Percentiles rank a stretch among this genome's conserved stretches.
Evolutionary conservation across 345 rosid genomes (phyloP).

Genomic region (Camelina sativa): DNA sequence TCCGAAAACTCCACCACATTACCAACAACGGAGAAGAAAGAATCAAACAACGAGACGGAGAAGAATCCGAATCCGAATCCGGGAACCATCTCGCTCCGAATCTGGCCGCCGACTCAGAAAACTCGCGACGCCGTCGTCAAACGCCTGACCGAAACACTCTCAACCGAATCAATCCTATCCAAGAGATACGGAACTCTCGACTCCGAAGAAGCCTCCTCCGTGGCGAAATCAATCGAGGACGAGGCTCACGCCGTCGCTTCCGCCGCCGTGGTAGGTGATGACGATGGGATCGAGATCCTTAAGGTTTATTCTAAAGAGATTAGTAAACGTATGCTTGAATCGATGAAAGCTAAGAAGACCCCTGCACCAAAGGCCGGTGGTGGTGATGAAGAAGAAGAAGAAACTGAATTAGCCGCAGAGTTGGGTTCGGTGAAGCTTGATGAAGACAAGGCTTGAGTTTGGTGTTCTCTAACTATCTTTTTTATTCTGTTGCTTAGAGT

Average conservation of each 20-base stretch:
- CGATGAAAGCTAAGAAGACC: conserved; percentile 49
- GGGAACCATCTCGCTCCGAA: conserved; percentile 50
- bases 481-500: not conserved
- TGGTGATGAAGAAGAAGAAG: not conserved
- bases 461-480: not conserved
- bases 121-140: conserved; percentile 74
- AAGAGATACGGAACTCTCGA: conserved; percentile 73
- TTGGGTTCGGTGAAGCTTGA: conserved; percentile 1
- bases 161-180: conserved; percentile 68
- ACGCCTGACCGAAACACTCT: conserved; percentile 71
- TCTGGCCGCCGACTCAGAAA: conserved; percentile 85
- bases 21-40: not conserved
- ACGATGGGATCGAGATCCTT: conserved; percentile 77
- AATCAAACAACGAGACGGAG: conserved; percentile 10
- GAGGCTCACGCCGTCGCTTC: conserved; percentile 65
- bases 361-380: not conserved
- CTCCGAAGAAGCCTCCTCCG: conserved; percentile 57
- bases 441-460: not conserved
- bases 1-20: not conserved
- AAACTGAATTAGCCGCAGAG: not conserved
- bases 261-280: conserved; percentile 51
- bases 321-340: conserved; percentile 76
- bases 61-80: conserved; percentile 36
- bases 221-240: conserved; percentile 63
- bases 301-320: conserved; percentile 79